Evolutionary conservation across 257 asterid species (phyloP).

Genomic region (Rhazya stricta): DNA sequence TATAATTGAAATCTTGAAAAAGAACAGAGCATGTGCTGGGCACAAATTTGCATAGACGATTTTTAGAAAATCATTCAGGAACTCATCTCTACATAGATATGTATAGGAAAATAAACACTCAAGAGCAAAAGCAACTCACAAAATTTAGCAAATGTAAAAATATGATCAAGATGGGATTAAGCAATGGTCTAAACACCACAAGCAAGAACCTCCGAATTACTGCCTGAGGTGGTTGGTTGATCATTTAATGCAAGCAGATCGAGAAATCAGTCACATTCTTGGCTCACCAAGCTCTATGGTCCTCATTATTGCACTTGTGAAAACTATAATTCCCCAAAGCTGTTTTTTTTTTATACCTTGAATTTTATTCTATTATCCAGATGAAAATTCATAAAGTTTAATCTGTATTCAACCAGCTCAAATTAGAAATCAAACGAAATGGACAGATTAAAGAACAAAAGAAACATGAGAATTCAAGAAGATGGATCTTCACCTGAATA

Average conservation of each 20-base stretch:
- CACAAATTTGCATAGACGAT: not conserved
- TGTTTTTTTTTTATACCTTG: not conserved
- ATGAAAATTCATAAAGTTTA: not conserved
- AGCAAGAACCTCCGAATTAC: not conserved
- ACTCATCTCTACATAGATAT: not conserved
- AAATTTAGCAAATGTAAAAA: not conserved
- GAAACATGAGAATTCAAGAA: slow-evolving; percentile 5
- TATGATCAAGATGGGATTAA: not conserved
- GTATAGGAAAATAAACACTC: not conserved
- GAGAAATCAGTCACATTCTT: not conserved
- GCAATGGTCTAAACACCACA: not conserved
- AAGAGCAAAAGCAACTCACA: not conserved
- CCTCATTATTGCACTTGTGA: not conserved
- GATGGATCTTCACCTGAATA: slow-evolving; percentile 35
- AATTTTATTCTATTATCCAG: not conserved
- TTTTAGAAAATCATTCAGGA: not conserved
- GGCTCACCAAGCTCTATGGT: not conserved
- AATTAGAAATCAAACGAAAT: not conserved
- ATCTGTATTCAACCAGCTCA: not conserved
- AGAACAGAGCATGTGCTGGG: not conserved
- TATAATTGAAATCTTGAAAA: not conserved
- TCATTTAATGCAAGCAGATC: not conserved
- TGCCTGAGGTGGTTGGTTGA: not conserved
- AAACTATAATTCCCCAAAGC: not conserved
- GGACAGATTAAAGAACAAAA: slow-evolving; percentile 4